Percentiles rank a stretch among this genome's conserved stretches.
Evolutionary conservation across 176 grass and related monocot genomes (phyloP).

Genomic region (sorghum (Sorghum bicolor)): DNA sequence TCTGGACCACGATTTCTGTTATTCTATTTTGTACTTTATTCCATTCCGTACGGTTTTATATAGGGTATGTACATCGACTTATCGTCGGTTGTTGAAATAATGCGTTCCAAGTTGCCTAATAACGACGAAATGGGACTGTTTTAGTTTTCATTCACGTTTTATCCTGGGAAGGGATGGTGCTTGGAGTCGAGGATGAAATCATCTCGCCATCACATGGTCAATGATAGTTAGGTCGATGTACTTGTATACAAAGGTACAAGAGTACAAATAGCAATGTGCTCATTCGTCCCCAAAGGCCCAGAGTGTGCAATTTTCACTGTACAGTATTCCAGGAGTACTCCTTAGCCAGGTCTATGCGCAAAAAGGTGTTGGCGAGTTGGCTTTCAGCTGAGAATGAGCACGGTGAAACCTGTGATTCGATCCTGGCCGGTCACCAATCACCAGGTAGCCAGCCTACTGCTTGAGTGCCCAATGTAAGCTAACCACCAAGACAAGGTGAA

Average conservation of each 20-base stretch:
- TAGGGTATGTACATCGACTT: not conserved
- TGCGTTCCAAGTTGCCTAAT: not conserved
- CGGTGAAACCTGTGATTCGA: not conserved
- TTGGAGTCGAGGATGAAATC: not conserved
- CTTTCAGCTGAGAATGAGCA: not conserved
- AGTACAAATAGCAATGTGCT: not conserved
- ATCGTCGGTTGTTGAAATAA: not conserved
- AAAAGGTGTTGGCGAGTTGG: not conserved
- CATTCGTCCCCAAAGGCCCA: not conserved
- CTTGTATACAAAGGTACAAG: not conserved
- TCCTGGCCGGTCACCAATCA: not conserved
- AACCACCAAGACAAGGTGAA: not conserved
- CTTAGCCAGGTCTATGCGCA: not conserved
- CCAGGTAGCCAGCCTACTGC: not conserved
- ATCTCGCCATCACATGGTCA: not conserved
- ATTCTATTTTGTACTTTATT: not conserved
- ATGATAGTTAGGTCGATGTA: not conserved
- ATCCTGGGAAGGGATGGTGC: not conserved
- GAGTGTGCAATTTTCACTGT: not conserved
- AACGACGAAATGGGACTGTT: not conserved
- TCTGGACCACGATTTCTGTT: not conserved
- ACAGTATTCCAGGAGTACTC: not conserved
- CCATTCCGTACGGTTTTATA: not conserved
- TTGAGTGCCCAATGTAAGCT: not conserved
- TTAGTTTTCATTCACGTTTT: not conserved